Evolutionary conservation across 2,329 filamentous ascomycete genomes (phyloP).

Genomic region (Fusarium xylarioides): DNA sequence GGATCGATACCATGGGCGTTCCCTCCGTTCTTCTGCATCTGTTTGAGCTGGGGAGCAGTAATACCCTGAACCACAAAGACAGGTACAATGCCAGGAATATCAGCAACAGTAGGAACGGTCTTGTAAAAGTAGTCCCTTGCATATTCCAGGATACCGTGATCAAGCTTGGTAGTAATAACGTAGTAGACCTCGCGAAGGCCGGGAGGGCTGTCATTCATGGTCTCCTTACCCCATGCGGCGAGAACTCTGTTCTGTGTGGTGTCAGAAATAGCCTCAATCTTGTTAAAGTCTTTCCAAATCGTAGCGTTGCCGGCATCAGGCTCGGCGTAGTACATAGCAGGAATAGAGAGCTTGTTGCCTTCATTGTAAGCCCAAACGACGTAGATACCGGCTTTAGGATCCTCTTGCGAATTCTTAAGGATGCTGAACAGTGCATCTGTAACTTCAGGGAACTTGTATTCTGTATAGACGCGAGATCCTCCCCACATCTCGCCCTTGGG

Average conservation of each 20-base stretch:
- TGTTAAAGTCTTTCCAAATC: conserved; percentile 49
- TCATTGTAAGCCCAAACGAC: not conserved
- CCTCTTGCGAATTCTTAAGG: conserved; percentile 4
- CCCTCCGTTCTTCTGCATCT: conserved; percentile 48
- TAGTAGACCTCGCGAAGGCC: conserved; percentile 18
- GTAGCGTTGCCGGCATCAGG: conserved; percentile 46
- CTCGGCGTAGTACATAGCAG: conserved; percentile 50
- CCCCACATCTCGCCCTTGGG: conserved; percentile 35
- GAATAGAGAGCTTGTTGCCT: conserved; percentile 4
- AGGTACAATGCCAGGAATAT: conserved; percentile 40
- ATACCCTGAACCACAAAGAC: conserved; percentile 52
- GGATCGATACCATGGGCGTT: conserved; percentile 44
- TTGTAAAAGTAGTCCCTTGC: conserved; percentile 24
- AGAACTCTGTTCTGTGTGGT: not conserved
- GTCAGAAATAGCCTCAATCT: conserved; percentile 35
- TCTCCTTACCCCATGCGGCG: not conserved
- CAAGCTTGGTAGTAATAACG: conserved; percentile 14
- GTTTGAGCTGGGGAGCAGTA: conserved; percentile 47
- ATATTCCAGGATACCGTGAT: not conserved
- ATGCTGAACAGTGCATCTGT: conserved; percentile 46
- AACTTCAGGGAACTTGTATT: conserved; percentile 42
- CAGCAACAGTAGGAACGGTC: conserved; percentile 33
- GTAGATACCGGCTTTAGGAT: conserved; percentile 22
- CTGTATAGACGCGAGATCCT: conserved; percentile 42
- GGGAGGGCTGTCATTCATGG: not conserved